A percentile compares a stretch with the other conserved stretches of the same genome.
Conservation (phyloP, 2,329 filamentous ascomycete genomes). For the Cadophora gregata region DNA sequence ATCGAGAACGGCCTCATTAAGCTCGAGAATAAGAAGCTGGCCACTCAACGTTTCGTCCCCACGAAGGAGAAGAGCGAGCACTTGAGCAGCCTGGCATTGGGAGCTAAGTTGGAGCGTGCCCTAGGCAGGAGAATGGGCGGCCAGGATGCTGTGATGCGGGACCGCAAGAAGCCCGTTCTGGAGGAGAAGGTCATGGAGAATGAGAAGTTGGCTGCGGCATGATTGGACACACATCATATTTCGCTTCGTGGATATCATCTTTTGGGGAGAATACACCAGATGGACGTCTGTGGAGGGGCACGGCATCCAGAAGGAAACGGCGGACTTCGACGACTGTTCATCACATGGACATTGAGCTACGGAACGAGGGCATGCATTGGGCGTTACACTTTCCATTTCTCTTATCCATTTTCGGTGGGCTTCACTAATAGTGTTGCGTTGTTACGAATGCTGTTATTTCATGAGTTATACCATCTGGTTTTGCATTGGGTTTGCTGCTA, state of each 20-base stretch:
- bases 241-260: neutral
- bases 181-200: constrained; percentile 20
- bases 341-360: neutral
- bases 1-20: constrained; percentile 70
- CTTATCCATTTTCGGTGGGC: neutral
- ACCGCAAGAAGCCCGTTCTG: constrained; percentile 28
- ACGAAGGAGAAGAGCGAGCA: constrained; percentile 70
- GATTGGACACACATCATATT: neutral
- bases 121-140: constrained; percentile 71
- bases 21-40: constrained; percentile 72
- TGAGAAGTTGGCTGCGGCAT: constrained; percentile 27
- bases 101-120: constrained; percentile 76
- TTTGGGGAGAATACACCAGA: neutral
- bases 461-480: constrained; percentile 15
- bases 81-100: constrained; percentile 72
- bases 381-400: constrained; percentile 15
- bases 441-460: constrained; percentile 1
- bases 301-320: neutral
- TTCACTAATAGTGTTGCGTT: constrained; percentile 5
- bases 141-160: constrained; percentile 72
- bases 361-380: constrained; percentile 13
- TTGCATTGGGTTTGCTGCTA: constrained; percentile 6
- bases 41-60: constrained; percentile 70
- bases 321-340: neutral
- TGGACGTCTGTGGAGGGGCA: neutral